Conservation (phyloP, 2,329 filamentous ascomycete genomes). For the Verticillium alfalfae region DNA sequence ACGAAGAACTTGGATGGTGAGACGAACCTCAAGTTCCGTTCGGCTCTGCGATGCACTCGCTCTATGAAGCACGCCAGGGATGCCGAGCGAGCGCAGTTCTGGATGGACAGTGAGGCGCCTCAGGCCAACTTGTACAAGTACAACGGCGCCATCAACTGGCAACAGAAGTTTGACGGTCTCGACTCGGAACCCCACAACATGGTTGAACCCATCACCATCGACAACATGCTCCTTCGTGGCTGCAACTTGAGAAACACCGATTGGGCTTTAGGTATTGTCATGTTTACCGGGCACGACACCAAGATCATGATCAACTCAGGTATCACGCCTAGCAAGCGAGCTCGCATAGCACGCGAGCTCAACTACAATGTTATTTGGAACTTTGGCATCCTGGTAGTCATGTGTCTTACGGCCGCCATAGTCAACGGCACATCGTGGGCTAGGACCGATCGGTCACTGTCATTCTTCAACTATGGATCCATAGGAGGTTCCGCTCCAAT, state of each 20-base stretch:
- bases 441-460: conserved; percentile 65
- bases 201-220: conserved; percentile 90
- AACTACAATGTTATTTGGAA: conserved; percentile 99
- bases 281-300: conserved; percentile 93
- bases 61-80: conserved; percentile 82
- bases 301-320: conserved; percentile 99
- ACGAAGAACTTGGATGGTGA: conserved; percentile 98
- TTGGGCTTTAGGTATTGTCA: conserved; percentile 86
- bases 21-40: conserved; percentile 93
- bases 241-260: conserved; percentile 94
- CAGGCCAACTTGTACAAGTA: conserved; percentile 96
- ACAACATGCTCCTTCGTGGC: conserved; percentile 89
- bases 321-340: conserved; percentile 88
- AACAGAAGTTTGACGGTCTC: conserved; percentile 60
- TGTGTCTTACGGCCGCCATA: conserved; percentile 83
- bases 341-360: conserved; percentile 84
- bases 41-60: conserved; percentile 80
- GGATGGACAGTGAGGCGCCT: conserved; percentile 83
- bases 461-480: conserved; percentile 81
- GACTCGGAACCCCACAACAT: conserved; percentile 65
- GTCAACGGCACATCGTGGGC: conserved; percentile 81
- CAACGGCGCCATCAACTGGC: conserved; percentile 84
- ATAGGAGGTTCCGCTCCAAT: conserved; percentile 70
- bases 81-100: conserved; percentile 83
- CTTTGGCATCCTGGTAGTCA: conserved; percentile 80